Evolutionary conservation across 2,329 filamentous ascomycete species (phyloP).

Genomic region (Pyrenophora seminiperda): DNA sequence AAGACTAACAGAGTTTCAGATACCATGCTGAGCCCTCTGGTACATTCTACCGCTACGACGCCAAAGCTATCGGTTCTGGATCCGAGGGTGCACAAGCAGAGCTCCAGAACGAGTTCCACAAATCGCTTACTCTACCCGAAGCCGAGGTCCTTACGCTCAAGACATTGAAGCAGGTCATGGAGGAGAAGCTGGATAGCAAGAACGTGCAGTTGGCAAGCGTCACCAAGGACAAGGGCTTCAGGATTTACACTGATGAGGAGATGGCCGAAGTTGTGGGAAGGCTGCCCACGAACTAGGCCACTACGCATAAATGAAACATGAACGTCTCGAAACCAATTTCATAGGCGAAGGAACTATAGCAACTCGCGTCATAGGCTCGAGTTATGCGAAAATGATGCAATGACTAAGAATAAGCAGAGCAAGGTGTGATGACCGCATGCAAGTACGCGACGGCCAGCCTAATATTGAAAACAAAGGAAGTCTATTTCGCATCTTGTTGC

Average conservation of each 20-base stretch:
- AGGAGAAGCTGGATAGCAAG: conserved; percentile 98
- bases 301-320: conserved; percentile 4
- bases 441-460: too few species aligned
- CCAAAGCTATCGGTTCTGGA: conserved; percentile 96
- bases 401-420: conserved; percentile 13
- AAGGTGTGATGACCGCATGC: too few species aligned
- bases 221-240: conserved; percentile 96
- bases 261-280: conserved; percentile 92
- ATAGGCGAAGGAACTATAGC: conserved; percentile 11
- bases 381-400: conserved; percentile 36
- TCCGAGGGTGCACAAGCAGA: conserved; percentile 97
- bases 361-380: conserved; percentile 21
- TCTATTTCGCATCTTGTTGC: conserved; percentile 39
- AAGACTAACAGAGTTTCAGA: conserved; percentile 45
- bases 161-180: conserved; percentile 99
- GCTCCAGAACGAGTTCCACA: conserved; percentile 98
- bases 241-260: conserved; percentile 97
- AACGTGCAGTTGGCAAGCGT: conserved; percentile 98
- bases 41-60: conserved; percentile 98
- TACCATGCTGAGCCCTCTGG: conserved; percentile 98
- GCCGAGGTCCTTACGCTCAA: conserved; percentile 95
- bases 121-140: conserved; percentile 89
- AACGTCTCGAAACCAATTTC: background rate
- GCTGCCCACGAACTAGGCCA: conserved; percentile 59
- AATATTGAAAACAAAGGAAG: conserved; percentile 25